Base-by-base conservation (phyloP, 345 rosid genomes). In the Eucalyptus viminalis region DNA sequence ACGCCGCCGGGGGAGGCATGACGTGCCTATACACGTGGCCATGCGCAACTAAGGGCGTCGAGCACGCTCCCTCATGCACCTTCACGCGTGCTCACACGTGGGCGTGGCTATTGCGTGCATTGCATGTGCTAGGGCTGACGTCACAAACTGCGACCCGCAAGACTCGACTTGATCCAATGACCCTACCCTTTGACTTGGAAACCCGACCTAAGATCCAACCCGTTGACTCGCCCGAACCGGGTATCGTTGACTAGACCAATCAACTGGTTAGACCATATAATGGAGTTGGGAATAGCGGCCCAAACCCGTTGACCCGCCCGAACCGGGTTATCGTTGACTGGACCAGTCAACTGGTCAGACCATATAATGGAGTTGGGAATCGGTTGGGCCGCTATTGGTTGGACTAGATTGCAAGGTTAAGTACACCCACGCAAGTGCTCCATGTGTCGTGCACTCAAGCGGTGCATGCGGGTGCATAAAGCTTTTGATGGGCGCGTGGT, bases 31-130 rank as follows among this genome's bases (percentile, higher is more conserved):
- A 53, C 0, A 10, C 0, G 2, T 1, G 5, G 24, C 56, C 56
- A 17, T 53, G 24, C 1, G 1, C 0, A 0, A 0, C 10, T 53
- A 7, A 4, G 10, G 56, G 56, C 1, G 2, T 19, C 2, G 24
- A 53, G 56, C 56, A 53, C 56, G 0, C 21, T 9, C 56, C 54
- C 22, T 51, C 54, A 51, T 1, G 2, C 2, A 4, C 56, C 56
- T 53, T 53, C 56, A 53, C 4, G 1, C 5, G 5, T 19, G 56
- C 56, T 53, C 56, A 19, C 56, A 1, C 0, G 10, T 53, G 56
- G 56, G 56, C 2, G 0, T 8, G 24, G 24, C 56, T 53, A 19
- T 24, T 7, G 56, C 1, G 9, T 53, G 56, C 56, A 53, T 53
- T 53, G 56, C 24, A 53, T 0, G 5, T 19, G 10, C 56, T 7